Evolutionary conservation across 2,329 filamentous ascomycete genomes (phyloP).

Genomic region (Trematosphaeria pertusa): DNA sequence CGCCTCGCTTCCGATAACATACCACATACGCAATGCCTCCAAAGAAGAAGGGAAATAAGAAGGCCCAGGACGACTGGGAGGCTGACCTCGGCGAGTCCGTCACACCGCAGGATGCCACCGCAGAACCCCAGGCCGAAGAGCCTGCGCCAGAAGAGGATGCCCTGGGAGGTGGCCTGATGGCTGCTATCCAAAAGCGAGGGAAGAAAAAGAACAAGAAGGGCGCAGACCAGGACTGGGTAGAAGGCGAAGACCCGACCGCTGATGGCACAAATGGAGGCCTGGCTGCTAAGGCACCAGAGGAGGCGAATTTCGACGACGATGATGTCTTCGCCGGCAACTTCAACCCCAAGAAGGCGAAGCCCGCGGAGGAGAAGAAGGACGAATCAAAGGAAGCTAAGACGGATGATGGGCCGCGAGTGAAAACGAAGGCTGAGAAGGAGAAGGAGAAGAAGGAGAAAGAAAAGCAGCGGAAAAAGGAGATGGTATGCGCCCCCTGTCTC

Average conservation of each 20-base stretch:
- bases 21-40: constrained; percentile 71
- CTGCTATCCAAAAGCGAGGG: constrained; percentile 61
- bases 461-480: constrained; percentile 98
- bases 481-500: no score
- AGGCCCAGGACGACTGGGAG: constrained; percentile 92
- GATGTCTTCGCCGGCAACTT: constrained; percentile 81
- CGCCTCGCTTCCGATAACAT: constrained; percentile 1
- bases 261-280: constrained; percentile 56
- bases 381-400: constrained; percentile 46
- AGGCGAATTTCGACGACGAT: constrained; percentile 73
- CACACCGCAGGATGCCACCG: constrained; percentile 64
- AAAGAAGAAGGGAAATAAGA: constrained; percentile 94
- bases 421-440: constrained; percentile 99
- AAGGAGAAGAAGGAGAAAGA: constrained; percentile 97
- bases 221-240: constrained; percentile 71
- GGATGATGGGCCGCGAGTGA: constrained; percentile 61
- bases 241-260: constrained; percentile 66
- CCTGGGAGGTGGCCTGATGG: constrained; percentile 57
- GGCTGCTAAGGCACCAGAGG: constrained; percentile 74
- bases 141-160: constrained; percentile 56
- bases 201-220: constrained; percentile 86
- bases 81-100: constrained; percentile 83
- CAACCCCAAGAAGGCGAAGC: constrained; percentile 72
- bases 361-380: constrained; percentile 49
- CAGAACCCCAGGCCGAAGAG: constrained; percentile 37